These are phyloP conservation scores for Globisporangium megalacanthum DNA, from an alignment of 352 stramenopile species.

Conservation along the genomic window DNA sequence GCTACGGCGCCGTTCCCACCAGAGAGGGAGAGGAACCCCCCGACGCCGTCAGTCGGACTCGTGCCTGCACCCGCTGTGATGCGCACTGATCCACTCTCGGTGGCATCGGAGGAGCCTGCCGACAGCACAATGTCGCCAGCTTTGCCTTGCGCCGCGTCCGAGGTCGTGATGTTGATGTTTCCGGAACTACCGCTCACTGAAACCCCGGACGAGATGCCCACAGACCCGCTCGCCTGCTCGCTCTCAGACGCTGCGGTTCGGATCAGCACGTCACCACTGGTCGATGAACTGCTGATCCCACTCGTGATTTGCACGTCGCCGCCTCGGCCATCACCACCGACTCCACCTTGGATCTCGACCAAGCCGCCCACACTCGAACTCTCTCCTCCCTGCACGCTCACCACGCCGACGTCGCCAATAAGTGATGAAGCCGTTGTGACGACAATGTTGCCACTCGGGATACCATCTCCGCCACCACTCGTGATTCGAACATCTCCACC, in stretches of 20 bases:
- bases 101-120: slow-evolving; percentile 13
- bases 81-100: slow-evolving; percentile 17
- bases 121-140: slow-evolving; percentile 15
- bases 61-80: slow-evolving; percentile 23
- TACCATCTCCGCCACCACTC: slow-evolving; percentile 1
- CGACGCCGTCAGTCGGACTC: slow-evolving; percentile 6
- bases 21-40: slow-evolving; percentile 11
- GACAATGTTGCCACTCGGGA: slow-evolving; percentile 6
- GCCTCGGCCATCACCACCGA: neutral
- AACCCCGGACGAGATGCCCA: slow-evolving; percentile 13
- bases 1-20: slow-evolving; percentile 11
- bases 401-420: slow-evolving; percentile 4
- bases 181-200: slow-evolving; percentile 14
- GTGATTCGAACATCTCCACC: slow-evolving; percentile 10
- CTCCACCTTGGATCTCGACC: slow-evolving; percentile 6
- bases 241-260: slow-evolving; percentile 4
- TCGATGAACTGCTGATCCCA: slow-evolving; percentile 7
- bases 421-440: slow-evolving; percentile 1
- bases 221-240: slow-evolving; percentile 7
- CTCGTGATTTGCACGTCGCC: slow-evolving; percentile 15
- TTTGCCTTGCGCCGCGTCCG: slow-evolving; percentile 10
- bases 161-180: slow-evolving; percentile 18
- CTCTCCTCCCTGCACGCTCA: slow-evolving; percentile 7
- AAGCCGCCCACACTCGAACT: slow-evolving; percentile 10
- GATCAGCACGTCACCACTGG: slow-evolving; percentile 16